phyloP scores from a whole-genome alignment of 768 basidiomycete species.

The Lanmaoa rubissima region DNA sequence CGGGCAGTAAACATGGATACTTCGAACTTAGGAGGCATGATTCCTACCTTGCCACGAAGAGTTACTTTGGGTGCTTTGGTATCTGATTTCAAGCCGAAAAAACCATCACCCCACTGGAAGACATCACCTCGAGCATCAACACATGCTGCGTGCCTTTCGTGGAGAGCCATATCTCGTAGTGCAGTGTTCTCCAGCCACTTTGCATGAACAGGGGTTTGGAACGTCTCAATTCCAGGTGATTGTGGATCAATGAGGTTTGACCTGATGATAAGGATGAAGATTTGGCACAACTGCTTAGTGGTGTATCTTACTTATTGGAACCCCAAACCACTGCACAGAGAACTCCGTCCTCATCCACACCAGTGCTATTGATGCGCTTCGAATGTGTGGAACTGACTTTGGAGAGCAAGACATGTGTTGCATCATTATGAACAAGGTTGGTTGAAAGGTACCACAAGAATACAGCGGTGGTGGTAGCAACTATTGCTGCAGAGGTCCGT shows the following conservation, averaged over 20 bases:
- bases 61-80: constrained; percentile 47
- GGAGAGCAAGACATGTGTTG: constrained; percentile 9
- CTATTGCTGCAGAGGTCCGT: constrained; percentile 13
- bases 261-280: constrained; percentile 33
- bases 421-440: constrained; percentile 38
- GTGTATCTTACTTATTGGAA: constrained; percentile 57
- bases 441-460: constrained; percentile 40
- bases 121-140: constrained; percentile 79
- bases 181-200: constrained; percentile 66
- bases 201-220: constrained; percentile 51
- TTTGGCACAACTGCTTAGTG: background rate
- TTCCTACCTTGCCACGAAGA: constrained; percentile 60
- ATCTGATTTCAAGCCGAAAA: constrained; percentile 39
- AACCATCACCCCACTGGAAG: constrained; percentile 80
- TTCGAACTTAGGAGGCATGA: background rate
- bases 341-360: constrained; percentile 25
- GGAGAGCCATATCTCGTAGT: constrained; percentile 69
- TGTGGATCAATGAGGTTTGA: constrained; percentile 45
- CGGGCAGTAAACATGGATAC: background rate
- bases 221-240: constrained; percentile 34
- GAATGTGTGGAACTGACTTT: background rate
- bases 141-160: constrained; percentile 67
- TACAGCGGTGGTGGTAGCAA: constrained; percentile 27
- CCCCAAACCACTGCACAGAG: constrained; percentile 67
- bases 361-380: constrained; percentile 20